phyloP scores from a whole-genome alignment of 495 filamentous ascomycete genomes.

The Neurospora hispaniola region DNA sequence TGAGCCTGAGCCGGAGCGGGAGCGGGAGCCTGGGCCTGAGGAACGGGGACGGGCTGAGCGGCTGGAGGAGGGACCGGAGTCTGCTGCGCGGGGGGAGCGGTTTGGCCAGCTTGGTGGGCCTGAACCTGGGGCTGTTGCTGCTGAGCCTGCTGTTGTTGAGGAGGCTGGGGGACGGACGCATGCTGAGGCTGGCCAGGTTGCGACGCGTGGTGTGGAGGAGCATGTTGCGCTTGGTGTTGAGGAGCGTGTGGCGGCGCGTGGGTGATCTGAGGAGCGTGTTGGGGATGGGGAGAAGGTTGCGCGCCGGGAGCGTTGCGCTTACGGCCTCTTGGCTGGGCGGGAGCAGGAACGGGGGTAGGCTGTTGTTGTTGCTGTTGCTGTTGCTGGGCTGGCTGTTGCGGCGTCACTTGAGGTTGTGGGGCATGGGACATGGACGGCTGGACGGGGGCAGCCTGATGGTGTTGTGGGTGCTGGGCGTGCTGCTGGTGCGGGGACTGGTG shows the following conservation, averaged over 20 bases:
- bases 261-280: constrained; percentile 9
- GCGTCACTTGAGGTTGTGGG: constrained; percentile 20
- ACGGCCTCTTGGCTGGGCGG: constrained; percentile 12
- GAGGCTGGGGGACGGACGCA: constrained; percentile 8
- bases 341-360: constrained; percentile 28
- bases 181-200: constrained; percentile 14
- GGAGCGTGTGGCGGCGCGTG: constrained; percentile 10
- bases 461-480: constrained; percentile 20
- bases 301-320: constrained; percentile 23
- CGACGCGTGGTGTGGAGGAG: constrained; percentile 14
- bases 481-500: constrained; percentile 14
- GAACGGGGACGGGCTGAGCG: constrained; percentile 14
- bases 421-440: constrained; percentile 30
- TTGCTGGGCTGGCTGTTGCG: constrained; percentile 22
- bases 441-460: constrained; percentile 30
- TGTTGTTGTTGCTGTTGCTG: constrained; percentile 31
- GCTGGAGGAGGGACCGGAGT: constrained; percentile 9
- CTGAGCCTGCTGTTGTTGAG: constrained; percentile 12
- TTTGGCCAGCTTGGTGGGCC: constrained; percentile 11
- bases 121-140: constrained; percentile 23
- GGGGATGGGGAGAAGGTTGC: constrained; percentile 11
- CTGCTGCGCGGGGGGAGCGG: constrained; percentile 14
- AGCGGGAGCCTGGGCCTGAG: constrained; percentile 7
- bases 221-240: constrained; percentile 10
- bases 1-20: constrained; percentile 23